A percentile compares a stretch with the other conserved stretches of the same genome.
These are phyloP conservation scores for Lagenidium giganteum DNA, from an alignment of 352 stramenopile genomes.

Conservation along the genomic window DNA sequence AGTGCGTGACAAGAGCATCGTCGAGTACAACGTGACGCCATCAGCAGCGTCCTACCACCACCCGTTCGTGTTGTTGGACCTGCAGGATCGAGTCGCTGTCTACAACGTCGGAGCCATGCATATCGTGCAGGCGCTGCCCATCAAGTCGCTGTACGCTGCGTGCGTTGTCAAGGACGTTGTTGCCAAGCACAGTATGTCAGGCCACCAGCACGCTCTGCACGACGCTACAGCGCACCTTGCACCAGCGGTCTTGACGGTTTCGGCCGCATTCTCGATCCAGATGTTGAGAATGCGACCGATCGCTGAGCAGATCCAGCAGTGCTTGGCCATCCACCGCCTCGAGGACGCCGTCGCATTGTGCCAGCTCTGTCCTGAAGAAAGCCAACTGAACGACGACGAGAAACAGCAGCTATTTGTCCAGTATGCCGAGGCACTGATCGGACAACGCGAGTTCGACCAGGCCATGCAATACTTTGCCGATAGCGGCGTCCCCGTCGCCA, in stretches of 20 bases:
- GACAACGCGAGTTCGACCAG: conserved; percentile 21
- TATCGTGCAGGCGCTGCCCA: conserved; percentile 41
- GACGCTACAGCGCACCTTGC: too few species aligned
- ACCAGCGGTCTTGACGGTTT: conserved; percentile 40
- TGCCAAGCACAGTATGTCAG: too few species aligned
- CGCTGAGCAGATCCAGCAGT: conserved; percentile 39
- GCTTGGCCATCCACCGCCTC: conserved; percentile 24
- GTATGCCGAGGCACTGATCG: conserved; percentile 59
- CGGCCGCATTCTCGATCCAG: conserved; percentile 40
- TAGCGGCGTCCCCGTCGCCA: conserved; percentile 38
- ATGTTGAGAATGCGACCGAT: conserved; percentile 52
- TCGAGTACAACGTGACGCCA: conserved; percentile 44
- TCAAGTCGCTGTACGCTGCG: conserved; percentile 41
- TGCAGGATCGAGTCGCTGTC: conserved; percentile 46
- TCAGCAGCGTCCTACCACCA: conserved; percentile 48
- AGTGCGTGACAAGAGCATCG: conserved; percentile 34
- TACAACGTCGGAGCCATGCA: conserved; percentile 61
- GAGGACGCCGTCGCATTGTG: conserved; percentile 62
- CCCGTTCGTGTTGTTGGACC: conserved; percentile 62
- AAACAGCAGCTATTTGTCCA: conserved; percentile 44
- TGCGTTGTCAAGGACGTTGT: conserved; percentile 19
- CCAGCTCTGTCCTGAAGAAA: conserved; percentile 64
- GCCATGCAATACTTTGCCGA: conserved; percentile 64
- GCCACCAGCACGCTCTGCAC: too few species aligned
- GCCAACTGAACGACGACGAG: conserved; percentile 46